Base-by-base conservation (phyloP, 805 yeast species). In the Metschnikowia cubensis region DNA sequence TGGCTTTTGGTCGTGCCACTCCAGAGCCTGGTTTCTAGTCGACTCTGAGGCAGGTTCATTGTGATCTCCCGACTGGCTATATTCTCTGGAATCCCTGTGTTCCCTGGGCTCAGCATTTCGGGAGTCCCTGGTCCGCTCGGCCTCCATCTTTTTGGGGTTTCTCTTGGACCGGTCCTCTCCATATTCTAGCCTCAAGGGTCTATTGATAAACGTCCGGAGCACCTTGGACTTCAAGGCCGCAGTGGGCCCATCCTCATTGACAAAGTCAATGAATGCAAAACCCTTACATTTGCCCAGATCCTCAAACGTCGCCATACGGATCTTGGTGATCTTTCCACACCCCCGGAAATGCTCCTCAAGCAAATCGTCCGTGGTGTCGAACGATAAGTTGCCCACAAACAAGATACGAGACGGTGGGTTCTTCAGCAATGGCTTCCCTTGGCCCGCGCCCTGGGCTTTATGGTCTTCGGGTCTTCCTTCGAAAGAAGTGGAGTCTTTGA, bases 251-350 rank as follows among this genome's bases (percentile, higher is more conserved):
- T 80, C 82, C 55, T 85, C 88, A 56, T 83, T 84, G 54, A 74
- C 80, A 70, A 91, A 92, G 67, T 92, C 98, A 34, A 92, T 73
- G 62, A 94, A 92, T 1, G 96, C 90, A 73, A 92, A 92, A 1
- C 98, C 98, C 68, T 94, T 94, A 74, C 98, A 92, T 65, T 91
- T 92, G 1, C 97, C 98, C 45, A 87, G 74, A 65, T 92, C 99
- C 69, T 94, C 90, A 69, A 92, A 92, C n/a, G 99, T 91, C 3
- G 98, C 98, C 95, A 91, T 92, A 67, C 99, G 81, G 48, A 92
- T 81, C 57, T 81, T 81, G 29, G 75, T 70, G 51, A 95, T 92
- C 55, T 87, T 90, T 36, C 98, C 97, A 70, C 96, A 90, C 61
- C 86, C 92, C 67, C 86, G 85, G 74, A 92, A 92, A 55, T 88